Conservation (phyloP, 495 filamentous ascomycete genomes). For the Chaetomium cochliodes region DNA sequence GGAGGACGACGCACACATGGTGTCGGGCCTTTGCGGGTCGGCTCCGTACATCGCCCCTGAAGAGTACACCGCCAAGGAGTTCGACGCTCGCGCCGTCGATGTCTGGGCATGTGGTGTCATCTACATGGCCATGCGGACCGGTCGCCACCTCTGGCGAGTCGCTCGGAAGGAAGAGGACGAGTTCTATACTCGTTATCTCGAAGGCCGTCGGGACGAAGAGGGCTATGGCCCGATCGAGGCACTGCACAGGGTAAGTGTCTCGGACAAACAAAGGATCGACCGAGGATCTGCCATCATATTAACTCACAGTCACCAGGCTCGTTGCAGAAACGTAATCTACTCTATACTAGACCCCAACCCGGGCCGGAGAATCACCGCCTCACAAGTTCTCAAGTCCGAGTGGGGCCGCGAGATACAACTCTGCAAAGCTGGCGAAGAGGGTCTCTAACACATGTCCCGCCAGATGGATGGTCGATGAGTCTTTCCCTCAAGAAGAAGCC, state of each 20-base stretch:
- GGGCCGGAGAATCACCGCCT: constrained; percentile 85
- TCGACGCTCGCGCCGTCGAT: constrained; percentile 94
- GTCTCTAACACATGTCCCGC: constrained; percentile 52
- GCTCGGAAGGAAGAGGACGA: constrained; percentile 95
- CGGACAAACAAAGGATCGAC: constrained; percentile 20
- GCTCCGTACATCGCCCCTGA: constrained; percentile 98
- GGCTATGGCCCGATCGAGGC: constrained; percentile 96
- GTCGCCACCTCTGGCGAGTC: constrained; percentile 91
- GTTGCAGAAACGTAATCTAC: constrained; percentile 98
- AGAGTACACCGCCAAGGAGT: constrained; percentile 92
- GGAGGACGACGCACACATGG: constrained; percentile 98
- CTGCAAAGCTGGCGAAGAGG: constrained; percentile 94
- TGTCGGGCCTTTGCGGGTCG: constrained; percentile 90
- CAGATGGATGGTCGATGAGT: constrained; percentile 21
- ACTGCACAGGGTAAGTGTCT: constrained; percentile 79
- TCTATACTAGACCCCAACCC: constrained; percentile 97
- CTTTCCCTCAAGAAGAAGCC: neutral
- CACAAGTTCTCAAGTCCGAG: constrained; percentile 95
- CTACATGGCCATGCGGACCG: constrained; percentile 99
- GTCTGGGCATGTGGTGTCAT: constrained; percentile 98
- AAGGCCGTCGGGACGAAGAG: constrained; percentile 87
- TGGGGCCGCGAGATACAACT: constrained; percentile 97
- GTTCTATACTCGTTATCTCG: constrained; percentile 90
- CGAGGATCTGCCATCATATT: constrained; percentile 3
- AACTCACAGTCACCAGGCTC: constrained; percentile 58